phyloP scores from a whole-genome alignment of 2,329 filamentous ascomycete species.

The Neofusicoccum ribis region DNA sequence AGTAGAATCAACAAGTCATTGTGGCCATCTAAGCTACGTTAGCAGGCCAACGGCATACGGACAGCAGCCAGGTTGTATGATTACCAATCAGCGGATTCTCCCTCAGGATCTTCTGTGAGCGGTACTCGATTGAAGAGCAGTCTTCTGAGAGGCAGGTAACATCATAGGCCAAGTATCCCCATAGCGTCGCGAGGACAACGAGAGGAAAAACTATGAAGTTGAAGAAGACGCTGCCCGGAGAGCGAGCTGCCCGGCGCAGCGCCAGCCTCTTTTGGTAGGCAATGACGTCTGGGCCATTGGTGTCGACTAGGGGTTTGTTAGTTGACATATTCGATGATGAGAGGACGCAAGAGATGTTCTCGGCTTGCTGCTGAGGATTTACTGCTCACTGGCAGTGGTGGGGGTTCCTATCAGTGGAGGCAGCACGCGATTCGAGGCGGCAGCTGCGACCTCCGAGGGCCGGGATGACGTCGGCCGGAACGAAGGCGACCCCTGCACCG shows the following conservation, averaged over 20 bases:
- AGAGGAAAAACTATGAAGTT: constrained; percentile 14
- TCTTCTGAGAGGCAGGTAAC: not conserved
- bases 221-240: constrained; percentile 10
- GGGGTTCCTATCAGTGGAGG: not conserved
- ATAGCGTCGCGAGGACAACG: constrained; percentile 3
- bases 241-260: constrained; percentile 9
- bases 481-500: not conserved
- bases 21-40: constrained; percentile 69
- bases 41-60: constrained; percentile 20
- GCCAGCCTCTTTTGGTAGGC: constrained; percentile 11
- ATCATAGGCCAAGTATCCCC: not conserved
- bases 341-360: not conserved
- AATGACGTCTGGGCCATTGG: not conserved
- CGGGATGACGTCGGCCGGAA: constrained; percentile 12
- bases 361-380: not conserved
- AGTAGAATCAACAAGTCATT: constrained; percentile 81
- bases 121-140: constrained; percentile 27
- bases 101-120: constrained; percentile 36
- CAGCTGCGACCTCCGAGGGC: not conserved
- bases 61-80: not conserved
- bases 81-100: constrained; percentile 44
- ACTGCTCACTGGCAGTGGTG: not conserved
- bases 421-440: not conserved
- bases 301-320: not conserved
- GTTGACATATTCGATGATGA: not conserved